Evolutionary conservation across 2,329 filamentous ascomycete species (phyloP), one percentile per base, ranked within the genome.

Genomic region (Rutstroemia sydowiana): DNA sequence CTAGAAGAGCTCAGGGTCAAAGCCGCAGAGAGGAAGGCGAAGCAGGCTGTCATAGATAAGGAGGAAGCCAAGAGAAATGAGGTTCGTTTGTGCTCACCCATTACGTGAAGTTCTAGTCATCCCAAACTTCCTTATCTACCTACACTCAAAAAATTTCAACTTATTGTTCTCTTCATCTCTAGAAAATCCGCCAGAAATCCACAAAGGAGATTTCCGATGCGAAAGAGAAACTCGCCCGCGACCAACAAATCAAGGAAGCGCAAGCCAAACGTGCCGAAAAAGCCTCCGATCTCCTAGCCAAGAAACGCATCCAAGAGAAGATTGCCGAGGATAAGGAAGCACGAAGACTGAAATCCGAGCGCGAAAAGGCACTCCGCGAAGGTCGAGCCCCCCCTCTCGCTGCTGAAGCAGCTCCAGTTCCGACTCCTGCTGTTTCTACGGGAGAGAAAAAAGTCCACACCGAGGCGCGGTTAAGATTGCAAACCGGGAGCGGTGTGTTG

Each of bases 271-370:
- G 85, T 50, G 81, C 85, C 63, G 93, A 98, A 73, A 96, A 96
- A 74, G 73, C 80, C 39, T 88, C 86, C 14, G 93, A 97, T 48
- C 69, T 85, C 8, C 88, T 89, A 40, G 92, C 89, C 10, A 93
- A 92, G 75, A 88, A 85, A 70, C 82, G 87, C 32, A 92, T 96
- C 68, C 85, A 90, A 71, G 91, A 89, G 52, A 91, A 91, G 76
- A 95, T 98, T 58, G 91, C 93, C 61, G 91, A 87, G 13, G 91
- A 97, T 73, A 96, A 95, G 75, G 87, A 88, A 61, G 90, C 92
- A 63, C 83, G 93, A 49, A 84, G 87, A 58, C 78, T 85, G 58
- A 95, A 93, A 68, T 85, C 88, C 3, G 93, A 95, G 64, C 76
- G 82, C 52, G 87, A 89, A 61, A 95, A 92, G 72, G 91, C 91